Conservation (phyloP, 805 yeast genomes). For the Sungouiozyma ichnusensis region DNA sequence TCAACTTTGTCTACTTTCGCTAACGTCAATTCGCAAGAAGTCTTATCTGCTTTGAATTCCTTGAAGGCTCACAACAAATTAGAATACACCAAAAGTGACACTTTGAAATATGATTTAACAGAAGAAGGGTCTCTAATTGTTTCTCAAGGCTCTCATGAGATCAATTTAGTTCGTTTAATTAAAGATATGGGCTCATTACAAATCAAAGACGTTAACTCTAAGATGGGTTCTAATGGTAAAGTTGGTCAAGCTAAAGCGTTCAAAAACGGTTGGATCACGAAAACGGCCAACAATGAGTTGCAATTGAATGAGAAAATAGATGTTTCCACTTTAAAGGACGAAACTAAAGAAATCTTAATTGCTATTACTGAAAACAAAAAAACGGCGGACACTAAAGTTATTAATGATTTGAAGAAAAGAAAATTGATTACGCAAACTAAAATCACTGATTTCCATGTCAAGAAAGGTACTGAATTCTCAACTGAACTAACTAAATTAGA, state of each 20-base stretch:
- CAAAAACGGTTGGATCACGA: slow-evolving; percentile 92
- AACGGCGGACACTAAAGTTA: slow-evolving; percentile 45
- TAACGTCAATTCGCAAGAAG: slow-evolving; percentile 46
- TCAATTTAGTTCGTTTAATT: slow-evolving; percentile 66
- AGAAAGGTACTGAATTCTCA: slow-evolving; percentile 78
- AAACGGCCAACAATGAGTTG: slow-evolving; percentile 68
- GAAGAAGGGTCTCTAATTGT: slow-evolving; percentile 75
- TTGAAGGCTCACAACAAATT: slow-evolving; percentile 78
- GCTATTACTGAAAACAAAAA: slow-evolving; percentile 31
- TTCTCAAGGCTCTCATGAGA: slow-evolving; percentile 81
- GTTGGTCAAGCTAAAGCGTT: slow-evolving; percentile 97
- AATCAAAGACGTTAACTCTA: slow-evolving; percentile 57
- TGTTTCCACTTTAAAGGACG: slow-evolving; percentile 38
- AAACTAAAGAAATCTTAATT: slow-evolving; percentile 53
- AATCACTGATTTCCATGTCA: slow-evolving; percentile 60
- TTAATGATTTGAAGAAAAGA: slow-evolving; percentile 86
- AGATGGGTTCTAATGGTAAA: slow-evolving; percentile 75
- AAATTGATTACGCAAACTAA: slow-evolving; percentile 68
- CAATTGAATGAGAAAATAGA: slow-evolving; percentile 42
- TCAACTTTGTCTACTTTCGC: slow-evolving; percentile 67
- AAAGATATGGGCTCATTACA: slow-evolving; percentile 69
- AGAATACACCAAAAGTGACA: slow-evolving; percentile 58
- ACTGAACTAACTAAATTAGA: slow-evolving; percentile 69
- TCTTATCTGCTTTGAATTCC: slow-evolving; percentile 80
- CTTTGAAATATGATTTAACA: slow-evolving; percentile 65